Percentiles rank a stretch among this genome's conserved stretches.
phyloP scores from a whole-genome alignment of 2,329 filamentous ascomycete genomes.

The Aspergillus neoniger region DNA sequence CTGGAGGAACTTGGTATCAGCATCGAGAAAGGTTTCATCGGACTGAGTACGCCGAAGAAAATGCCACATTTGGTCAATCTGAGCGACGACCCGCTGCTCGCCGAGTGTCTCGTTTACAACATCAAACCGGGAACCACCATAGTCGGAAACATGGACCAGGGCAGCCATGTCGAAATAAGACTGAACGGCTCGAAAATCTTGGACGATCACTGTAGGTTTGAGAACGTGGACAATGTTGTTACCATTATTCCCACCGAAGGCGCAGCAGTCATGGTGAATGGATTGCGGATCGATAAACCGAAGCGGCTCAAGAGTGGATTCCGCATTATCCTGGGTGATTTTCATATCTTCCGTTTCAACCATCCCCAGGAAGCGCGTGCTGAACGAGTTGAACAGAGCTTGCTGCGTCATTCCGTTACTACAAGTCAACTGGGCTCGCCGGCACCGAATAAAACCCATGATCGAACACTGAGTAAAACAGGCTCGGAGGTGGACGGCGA shows the following conservation, averaged over 20 bases:
- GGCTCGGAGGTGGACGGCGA: conserved; percentile 73
- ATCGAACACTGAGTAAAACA: conserved; percentile 75
- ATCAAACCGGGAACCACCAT: conserved; percentile 92
- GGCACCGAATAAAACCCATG: conserved; percentile 67
- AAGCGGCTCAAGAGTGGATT: conserved; percentile 87
- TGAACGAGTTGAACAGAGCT: conserved; percentile 83
- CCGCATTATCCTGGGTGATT: conserved; percentile 93
- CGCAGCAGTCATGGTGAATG: conserved; percentile 98
- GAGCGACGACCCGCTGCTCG: conserved; percentile 88
- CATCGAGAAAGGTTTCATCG: conserved; percentile 97
- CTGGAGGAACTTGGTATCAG: conserved; percentile 97
- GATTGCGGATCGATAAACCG: conserved; percentile 81
- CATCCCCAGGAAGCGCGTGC: conserved; percentile 94
- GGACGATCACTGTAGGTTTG: conserved; percentile 88
- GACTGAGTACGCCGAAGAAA: conserved; percentile 93
- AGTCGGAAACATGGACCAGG: conserved; percentile 89
- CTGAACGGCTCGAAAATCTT: conserved; percentile 92
- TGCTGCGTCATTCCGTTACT: conserved; percentile 78
- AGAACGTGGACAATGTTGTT: conserved; percentile 91
- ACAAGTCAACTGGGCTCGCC: conserved; percentile 66
- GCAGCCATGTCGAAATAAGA: conserved; percentile 81
- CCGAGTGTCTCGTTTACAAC: conserved; percentile 97
- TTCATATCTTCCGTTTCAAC: conserved; percentile 98
- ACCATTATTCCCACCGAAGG: conserved; percentile 85
- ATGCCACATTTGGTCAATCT: conserved; percentile 99